phyloP scores from a whole-genome alignment of 352 stramenopile genomes.

The Globisporangium ultimum region DNA sequence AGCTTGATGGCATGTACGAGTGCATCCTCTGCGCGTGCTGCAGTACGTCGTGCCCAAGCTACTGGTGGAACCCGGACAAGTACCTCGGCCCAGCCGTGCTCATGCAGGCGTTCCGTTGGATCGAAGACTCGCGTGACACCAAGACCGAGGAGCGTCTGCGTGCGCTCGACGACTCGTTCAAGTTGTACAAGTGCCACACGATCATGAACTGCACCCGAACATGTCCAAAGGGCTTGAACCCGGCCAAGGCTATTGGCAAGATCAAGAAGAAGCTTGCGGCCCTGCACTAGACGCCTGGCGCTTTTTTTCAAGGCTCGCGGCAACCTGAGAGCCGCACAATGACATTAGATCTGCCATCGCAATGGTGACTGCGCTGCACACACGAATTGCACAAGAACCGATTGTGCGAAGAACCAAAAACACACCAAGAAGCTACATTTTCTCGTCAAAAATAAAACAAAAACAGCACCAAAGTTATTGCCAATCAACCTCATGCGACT shows the following conservation, averaged over 20 bases:
- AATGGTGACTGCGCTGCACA: background rate
- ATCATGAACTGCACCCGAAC: slow-evolving; percentile 99
- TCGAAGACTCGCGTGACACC: slow-evolving; percentile 98
- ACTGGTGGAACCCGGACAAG: slow-evolving; percentile 99
- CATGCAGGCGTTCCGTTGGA: slow-evolving; percentile 97
- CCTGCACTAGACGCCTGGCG: slow-evolving; percentile 51
- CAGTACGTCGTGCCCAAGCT: slow-evolving; percentile 97
- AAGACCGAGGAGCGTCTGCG: slow-evolving; percentile 95
- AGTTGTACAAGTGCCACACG: slow-evolving; percentile 99
- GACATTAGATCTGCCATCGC: background rate
- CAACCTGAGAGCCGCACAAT: background rate
- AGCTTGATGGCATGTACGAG: slow-evolving; percentile 99
- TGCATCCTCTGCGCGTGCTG: slow-evolving; percentile 99
- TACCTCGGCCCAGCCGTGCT: slow-evolving; percentile 92
- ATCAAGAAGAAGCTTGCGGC: slow-evolving; percentile 96
- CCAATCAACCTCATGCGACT: background rate
- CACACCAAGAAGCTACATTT: background rate
- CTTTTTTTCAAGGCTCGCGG: background rate
- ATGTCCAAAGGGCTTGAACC: slow-evolving; percentile 99
- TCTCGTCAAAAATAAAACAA: background rate
- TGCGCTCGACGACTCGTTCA: slow-evolving; percentile 98
- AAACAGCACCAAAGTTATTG: background rate
- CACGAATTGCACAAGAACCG: background rate
- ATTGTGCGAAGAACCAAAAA: background rate
- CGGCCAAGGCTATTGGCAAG: slow-evolving; percentile 96